Evolutionary conservation across 2,329 filamentous ascomycete species (phyloP).

Genomic region (Epichloe gansuensis): DNA sequence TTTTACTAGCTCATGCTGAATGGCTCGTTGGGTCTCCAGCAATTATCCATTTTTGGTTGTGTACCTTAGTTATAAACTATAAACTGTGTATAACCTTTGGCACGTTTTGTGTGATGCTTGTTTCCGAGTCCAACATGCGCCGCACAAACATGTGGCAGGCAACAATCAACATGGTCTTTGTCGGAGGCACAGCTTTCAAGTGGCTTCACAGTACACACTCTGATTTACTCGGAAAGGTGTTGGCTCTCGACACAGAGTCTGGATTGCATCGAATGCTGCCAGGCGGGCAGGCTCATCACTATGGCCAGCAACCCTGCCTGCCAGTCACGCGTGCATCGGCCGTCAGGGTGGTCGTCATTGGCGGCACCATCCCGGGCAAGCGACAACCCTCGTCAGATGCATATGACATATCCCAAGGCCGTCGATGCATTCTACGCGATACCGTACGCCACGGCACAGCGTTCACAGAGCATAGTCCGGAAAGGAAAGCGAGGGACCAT

Average conservation of each 20-base stretch:
- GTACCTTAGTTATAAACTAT: background rate
- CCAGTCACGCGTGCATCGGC: background rate
- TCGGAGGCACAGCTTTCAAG: too few species aligned
- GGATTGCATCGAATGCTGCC: too few species aligned
- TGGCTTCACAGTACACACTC: too few species aligned
- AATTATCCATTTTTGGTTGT: background rate
- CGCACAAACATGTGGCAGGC: background rate
- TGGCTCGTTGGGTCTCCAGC: background rate
- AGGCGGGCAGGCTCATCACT: background rate
- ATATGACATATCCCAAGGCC: constrained; percentile 21
- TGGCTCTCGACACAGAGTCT: too few species aligned
- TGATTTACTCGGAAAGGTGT: too few species aligned
- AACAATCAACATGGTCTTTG: too few species aligned
- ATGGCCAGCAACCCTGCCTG: background rate
- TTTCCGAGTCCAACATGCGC: background rate
- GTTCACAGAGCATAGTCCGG: background rate
- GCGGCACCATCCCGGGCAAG: constrained; percentile 13
- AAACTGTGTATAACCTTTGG: background rate
- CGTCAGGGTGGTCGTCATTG: constrained; percentile 10
- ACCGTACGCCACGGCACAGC: constrained; percentile 33
- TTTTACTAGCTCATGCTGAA: background rate
- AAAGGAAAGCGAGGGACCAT: too few species aligned
- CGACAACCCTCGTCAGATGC: constrained; percentile 9
- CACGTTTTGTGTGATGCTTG: background rate
- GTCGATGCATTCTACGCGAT: constrained; percentile 38